Evolutionary conservation across 345 rosid genomes (phyloP).

Genomic region (Gossypium arboreum): DNA sequence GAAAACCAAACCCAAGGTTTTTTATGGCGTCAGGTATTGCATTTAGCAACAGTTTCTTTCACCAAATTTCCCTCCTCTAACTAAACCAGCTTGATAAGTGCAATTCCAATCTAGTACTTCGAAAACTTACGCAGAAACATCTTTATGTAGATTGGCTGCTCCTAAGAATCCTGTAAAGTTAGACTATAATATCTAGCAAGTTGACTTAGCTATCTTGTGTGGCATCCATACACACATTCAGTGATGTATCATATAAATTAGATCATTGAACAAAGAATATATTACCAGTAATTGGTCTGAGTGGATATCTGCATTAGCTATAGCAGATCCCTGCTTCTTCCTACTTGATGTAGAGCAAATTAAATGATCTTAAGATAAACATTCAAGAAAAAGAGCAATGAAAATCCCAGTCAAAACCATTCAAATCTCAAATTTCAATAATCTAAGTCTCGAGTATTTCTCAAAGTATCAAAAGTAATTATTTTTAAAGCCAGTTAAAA

Average conservation of each 20-base stretch:
- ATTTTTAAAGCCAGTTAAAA: not conserved
- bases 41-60: not conserved
- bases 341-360: not conserved
- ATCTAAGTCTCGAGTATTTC: not conserved
- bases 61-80: not conserved
- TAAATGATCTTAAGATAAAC: not conserved
- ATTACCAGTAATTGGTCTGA: not conserved
- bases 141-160: not conserved
- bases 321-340: not conserved
- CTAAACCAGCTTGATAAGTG: not conserved
- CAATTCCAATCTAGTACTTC: not conserved
- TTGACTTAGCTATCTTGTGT: not conserved
- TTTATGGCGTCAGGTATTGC: not conserved
- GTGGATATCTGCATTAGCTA: not conserved
- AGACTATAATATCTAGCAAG: not conserved
- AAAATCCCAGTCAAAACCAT: not conserved
- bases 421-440: not conserved
- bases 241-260: not conserved
- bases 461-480: not conserved
- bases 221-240: not conserved
- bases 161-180: not conserved
- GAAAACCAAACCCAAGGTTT: conserved; percentile 99
- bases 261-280: not conserved
- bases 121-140: not conserved
- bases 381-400: not conserved